Conservation (phyloP, 2,329 filamentous ascomycete species). For the Aspergillus sp. region DNA sequence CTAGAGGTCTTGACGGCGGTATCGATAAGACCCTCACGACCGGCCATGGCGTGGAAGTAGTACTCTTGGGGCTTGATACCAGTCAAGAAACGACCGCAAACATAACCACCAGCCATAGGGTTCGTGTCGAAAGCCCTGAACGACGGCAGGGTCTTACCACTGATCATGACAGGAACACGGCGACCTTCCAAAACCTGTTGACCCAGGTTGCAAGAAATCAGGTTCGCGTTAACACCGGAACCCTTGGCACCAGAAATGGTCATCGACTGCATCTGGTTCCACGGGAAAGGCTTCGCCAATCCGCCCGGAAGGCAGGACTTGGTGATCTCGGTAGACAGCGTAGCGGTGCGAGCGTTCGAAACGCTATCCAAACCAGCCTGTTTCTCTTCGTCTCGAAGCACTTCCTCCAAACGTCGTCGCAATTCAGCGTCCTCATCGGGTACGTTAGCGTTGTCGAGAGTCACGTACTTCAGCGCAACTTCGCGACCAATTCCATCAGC, state of each 20-base stretch:
- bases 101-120: constrained; percentile 86
- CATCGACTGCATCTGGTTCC: constrained; percentile 99
- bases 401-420: constrained; percentile 77
- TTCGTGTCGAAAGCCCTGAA: constrained; percentile 91
- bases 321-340: constrained; percentile 77
- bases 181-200: constrained; percentile 95
- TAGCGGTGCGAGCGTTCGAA: constrained; percentile 68
- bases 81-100: constrained; percentile 95
- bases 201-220: constrained; percentile 96
- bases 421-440: constrained; percentile 69
- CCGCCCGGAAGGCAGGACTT: constrained; percentile 75
- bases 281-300: constrained; percentile 87
- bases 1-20: constrained; percentile 98
- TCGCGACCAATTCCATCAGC: constrained; percentile 71
- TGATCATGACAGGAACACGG: constrained; percentile 95
- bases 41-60: constrained; percentile 99
- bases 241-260: constrained; percentile 96
- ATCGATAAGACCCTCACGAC: constrained; percentile 96
- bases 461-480: constrained; percentile 85
- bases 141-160: constrained; percentile 91
- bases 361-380: constrained; percentile 87
- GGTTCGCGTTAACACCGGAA: constrained; percentile 86
- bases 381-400: constrained; percentile 86
- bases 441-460: constrained; percentile 65
- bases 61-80: constrained; percentile 97